These are phyloP conservation scores for Ogataea paraovalis DNA, from an alignment of 805 yeast species.

Conservation along the genomic window DNA sequence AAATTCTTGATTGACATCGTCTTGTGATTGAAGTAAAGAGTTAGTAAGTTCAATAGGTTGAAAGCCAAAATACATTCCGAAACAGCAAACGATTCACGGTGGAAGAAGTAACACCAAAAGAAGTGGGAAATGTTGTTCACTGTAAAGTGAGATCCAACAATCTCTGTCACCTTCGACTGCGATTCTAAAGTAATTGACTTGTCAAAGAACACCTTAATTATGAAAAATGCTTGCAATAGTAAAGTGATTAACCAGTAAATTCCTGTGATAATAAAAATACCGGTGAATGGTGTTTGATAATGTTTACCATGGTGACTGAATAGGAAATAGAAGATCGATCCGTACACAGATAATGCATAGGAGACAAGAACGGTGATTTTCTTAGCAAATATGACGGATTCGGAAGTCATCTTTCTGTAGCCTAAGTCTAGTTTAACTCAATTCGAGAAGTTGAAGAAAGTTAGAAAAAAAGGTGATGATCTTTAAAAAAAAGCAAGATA, in stretches of 20 bases:
- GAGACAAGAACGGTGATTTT: slow-evolving; percentile 48
- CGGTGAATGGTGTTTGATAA: slow-evolving; percentile 68
- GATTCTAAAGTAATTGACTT: slow-evolving; percentile 17
- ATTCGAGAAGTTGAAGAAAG: too few relatives aligned
- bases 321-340: slow-evolving; percentile 51
- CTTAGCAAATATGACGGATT: slow-evolving; percentile 15
- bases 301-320: slow-evolving; percentile 47
- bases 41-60: slow-evolving; percentile 57
- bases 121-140: slow-evolving; percentile 57
- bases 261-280: slow-evolving; percentile 43
- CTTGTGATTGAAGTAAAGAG: slow-evolving; percentile 54
- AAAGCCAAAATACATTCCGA: slow-evolving; percentile 54
- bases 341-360: slow-evolving; percentile 52
- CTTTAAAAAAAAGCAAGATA: too few relatives aligned
- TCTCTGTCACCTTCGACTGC: slow-evolving; percentile 32
- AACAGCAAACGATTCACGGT: slow-evolving; percentile 51
- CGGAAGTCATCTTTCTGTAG: slow-evolving; percentile 11
- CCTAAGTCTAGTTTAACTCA: too few relatives aligned
- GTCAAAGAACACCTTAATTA: slow-evolving; percentile 38
- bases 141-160: slow-evolving; percentile 60
- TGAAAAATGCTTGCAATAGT: slow-evolving; percentile 49
- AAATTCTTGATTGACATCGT: slow-evolving; percentile 54
- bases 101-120: slow-evolving; percentile 62
- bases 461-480: too few relatives aligned
- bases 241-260: slow-evolving; percentile 57